Evolutionary conservation across 352 stramenopile genomes (phyloP), one percentile per base, ranked within the genome.

Genomic region (Phytophthora uliginosa): DNA sequence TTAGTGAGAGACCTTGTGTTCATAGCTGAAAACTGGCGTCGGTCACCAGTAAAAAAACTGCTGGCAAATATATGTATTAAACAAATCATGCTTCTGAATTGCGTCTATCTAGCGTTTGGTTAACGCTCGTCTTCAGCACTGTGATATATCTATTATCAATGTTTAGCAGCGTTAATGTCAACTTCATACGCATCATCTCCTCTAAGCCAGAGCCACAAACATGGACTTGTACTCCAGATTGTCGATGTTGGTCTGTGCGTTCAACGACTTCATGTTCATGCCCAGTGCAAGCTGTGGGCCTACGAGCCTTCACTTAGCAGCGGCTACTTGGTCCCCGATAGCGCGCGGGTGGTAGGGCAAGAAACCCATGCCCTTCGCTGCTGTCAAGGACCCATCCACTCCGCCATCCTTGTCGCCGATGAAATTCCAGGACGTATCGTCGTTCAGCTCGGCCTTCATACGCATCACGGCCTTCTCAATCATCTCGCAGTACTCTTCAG

Each of bases 161-260:
- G n/a, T n/a, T n/a, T n/a, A n/a, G n/a, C n/a, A n/a, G n/a, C n/a
- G n/a, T 26, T 26, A 26, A n/a, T n/a, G n/a, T n/a, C n/a, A n/a
- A n/a, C n/a, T n/a, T n/a, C n/a, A n/a, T n/a, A n/a, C n/a, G n/a
- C n/a, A n/a, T n/a, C n/a, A n/a, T n/a, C n/a, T n/a, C n/a, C n/a
- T n/a, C n/a, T n/a, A n/a, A n/a, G n/a, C n/a, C n/a, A n/a, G n/a
- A 22, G 93, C 85, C 18, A 93, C 77, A 52, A 95, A 90, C 50
- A 93, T 85, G 7, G 85, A 82, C 57, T 95, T 95, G 84, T 87
- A 93, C 75, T 92, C 84, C 18, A 89, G 72, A 53, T 93, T 90
- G 56, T 91, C 85, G 59, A 93, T 83, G 31, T 34, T 75, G 5
- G 87, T 95, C 71, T 95, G 85, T 0, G 74, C 75, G 45, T 95